These are phyloP conservation scores for Backusella luteola DNA, from an alignment of 192 early-diverging fungal genomes.

Conservation along the genomic window DNA sequence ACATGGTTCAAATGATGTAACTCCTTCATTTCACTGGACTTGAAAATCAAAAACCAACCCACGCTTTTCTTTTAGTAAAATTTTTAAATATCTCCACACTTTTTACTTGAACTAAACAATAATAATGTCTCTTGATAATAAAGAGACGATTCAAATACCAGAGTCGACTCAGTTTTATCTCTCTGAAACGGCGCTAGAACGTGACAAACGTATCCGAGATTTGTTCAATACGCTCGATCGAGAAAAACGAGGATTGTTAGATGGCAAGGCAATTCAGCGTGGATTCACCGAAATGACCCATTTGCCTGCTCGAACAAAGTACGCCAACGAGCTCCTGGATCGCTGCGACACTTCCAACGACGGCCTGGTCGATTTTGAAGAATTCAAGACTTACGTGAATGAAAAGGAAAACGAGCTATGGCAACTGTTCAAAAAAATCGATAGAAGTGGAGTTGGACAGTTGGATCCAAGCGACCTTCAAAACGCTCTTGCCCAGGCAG, in stretches of 20 bases:
- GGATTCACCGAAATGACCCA: slow-evolving; percentile 34
- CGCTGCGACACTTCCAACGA: slow-evolving; percentile 35
- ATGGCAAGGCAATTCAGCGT: slow-evolving; percentile 29
- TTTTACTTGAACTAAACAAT: neutral
- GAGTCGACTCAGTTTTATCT: slow-evolving; percentile 19
- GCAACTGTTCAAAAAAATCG: slow-evolving; percentile 61
- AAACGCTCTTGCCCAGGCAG: slow-evolving; percentile 47
- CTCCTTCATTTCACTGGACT: neutral
- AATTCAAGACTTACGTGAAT: slow-evolving; percentile 57
- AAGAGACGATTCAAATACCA: neutral
- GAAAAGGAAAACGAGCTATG: slow-evolving; percentile 63
- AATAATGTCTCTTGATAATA: neutral
- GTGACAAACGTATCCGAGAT: slow-evolving; percentile 26
- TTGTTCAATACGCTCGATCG: slow-evolving; percentile 34
- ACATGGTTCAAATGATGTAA: neutral
- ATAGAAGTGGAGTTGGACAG: slow-evolving; percentile 51
- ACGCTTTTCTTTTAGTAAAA: neutral
- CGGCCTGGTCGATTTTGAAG: slow-evolving; percentile 43
- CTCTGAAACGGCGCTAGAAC: slow-evolving; percentile 25
- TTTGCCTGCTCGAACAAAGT: slow-evolving; percentile 35
- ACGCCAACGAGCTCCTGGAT: slow-evolving; percentile 34
- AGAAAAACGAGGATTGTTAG: slow-evolving; percentile 27
- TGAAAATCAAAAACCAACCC: neutral
- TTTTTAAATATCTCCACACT: neutral
- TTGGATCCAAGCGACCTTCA: slow-evolving; percentile 55